Evolutionary conservation across 345 rosid genomes (phyloP).

Genomic region (Citrus medica): DNA sequence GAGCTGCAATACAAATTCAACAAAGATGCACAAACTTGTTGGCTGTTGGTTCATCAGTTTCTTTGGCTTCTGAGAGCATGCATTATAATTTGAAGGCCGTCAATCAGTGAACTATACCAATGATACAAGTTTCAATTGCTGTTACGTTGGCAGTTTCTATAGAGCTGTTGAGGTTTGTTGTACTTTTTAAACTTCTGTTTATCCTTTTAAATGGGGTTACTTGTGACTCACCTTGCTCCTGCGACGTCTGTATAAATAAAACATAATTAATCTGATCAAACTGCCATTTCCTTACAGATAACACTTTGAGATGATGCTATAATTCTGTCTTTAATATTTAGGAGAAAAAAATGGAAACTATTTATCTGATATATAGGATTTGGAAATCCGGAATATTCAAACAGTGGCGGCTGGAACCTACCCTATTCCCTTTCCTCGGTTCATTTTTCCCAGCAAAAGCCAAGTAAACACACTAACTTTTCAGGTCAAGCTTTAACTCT

Average conservation of each 20-base stretch:
- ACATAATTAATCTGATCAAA: background rate
- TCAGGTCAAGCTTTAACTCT: background rate
- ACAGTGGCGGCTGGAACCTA: background rate
- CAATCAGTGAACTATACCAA: background rate
- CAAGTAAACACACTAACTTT: too few relatives aligned
- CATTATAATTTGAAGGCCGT: background rate
- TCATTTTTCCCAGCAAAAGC: background rate
- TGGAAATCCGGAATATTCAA: background rate
- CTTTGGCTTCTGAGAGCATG: background rate
- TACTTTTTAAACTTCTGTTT: background rate
- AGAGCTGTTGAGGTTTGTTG: background rate
- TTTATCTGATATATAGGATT: background rate
- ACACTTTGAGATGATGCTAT: background rate
- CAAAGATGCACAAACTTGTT: background rate
- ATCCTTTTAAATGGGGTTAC: background rate
- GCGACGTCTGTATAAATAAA: background rate
- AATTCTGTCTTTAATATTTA: background rate
- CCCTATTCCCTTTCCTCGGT: background rate
- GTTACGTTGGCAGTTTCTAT: background rate
- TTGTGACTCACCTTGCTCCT: background rate
- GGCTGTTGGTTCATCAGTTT: slow-evolving; percentile 2
- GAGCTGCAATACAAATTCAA: slow-evolving; percentile 6
- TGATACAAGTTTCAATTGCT: slow-evolving; percentile 3
- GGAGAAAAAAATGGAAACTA: background rate
- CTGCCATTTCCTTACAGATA: background rate